Evolutionary conservation across 805 yeast species (phyloP).

Genomic region (Wickerhamiella azymoides): DNA sequence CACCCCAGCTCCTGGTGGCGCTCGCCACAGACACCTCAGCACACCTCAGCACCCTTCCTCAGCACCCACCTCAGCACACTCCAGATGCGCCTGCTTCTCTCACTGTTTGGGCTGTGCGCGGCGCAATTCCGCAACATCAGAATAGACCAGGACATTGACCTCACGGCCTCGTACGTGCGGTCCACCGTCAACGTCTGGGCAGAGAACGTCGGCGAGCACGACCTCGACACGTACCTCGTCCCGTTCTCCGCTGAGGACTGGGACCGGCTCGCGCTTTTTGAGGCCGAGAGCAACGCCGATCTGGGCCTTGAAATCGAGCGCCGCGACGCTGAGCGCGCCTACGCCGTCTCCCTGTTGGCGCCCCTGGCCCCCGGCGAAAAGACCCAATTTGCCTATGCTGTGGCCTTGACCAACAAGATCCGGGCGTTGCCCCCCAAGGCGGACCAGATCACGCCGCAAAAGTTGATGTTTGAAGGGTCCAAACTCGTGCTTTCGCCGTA

Average conservation of each 20-base stretch:
- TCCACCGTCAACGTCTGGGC: constrained; percentile 45
- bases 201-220: constrained; percentile 42
- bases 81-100: neutral
- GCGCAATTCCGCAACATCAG: constrained; percentile 44
- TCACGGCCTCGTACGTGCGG: constrained; percentile 49
- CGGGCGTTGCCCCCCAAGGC: constrained; percentile 53
- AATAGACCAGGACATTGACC: constrained; percentile 45
- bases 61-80: too few species aligned
- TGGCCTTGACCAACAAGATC: constrained; percentile 35
- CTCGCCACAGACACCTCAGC: neutral
- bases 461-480: constrained; percentile 38
- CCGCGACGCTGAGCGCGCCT: constrained; percentile 16
- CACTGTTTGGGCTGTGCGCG: neutral
- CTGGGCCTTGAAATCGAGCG: constrained; percentile 17
- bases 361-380: constrained; percentile 54
- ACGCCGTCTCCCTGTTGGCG: constrained; percentile 40
- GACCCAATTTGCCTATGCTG: constrained; percentile 35
- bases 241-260: constrained; percentile 39
- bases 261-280: constrained; percentile 33
- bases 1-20: too few species aligned
- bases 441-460: constrained; percentile 47
- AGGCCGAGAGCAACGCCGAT: constrained; percentile 26
- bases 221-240: constrained; percentile 42
- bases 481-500: constrained; percentile 52
- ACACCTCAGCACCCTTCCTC: too few species aligned